A percentile compares a stretch with the other conserved stretches of the same genome.
phyloP scores from a whole-genome alignment of 192 early-diverging fungal genomes.

The Bifiguratus adelaidae region DNA sequence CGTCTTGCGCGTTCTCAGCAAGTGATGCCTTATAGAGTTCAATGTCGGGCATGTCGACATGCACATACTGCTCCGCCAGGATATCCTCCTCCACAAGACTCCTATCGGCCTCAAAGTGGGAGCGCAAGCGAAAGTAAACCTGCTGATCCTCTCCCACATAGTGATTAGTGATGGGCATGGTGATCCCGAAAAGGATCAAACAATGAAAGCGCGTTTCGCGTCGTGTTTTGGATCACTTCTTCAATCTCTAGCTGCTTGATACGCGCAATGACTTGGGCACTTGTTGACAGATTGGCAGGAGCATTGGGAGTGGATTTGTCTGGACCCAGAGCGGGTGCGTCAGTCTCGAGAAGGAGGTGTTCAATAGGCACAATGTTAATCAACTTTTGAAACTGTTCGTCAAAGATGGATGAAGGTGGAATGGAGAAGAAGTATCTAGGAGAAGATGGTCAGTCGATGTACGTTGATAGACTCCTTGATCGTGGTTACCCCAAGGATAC shows the following conservation, averaged over 20 bases:
- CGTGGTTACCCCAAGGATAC: background rate
- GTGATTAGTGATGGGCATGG: too few relatives aligned
- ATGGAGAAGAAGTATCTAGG: conserved; percentile 37
- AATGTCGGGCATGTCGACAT: too few relatives aligned
- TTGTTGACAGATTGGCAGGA: conserved; percentile 27
- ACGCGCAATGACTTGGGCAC: conserved; percentile 35
- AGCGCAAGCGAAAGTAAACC: too few relatives aligned
- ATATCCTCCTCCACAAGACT: too few relatives aligned
- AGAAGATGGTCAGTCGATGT: background rate
- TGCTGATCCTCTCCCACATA: too few relatives aligned
- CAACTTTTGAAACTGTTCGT: conserved; percentile 33
- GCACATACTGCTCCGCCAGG: too few relatives aligned
- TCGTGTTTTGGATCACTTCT: conserved; percentile 41
- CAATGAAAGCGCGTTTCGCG: too few relatives aligned
- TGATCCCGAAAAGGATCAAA: too few relatives aligned
- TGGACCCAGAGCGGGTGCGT: conserved; percentile 40
- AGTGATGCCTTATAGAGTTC: too few relatives aligned
- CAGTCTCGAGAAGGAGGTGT: conserved; percentile 41
- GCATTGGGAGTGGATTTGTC: conserved; percentile 36
- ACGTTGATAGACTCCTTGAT: background rate
- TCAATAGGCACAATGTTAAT: conserved; percentile 29
- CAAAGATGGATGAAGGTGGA: conserved; percentile 36
- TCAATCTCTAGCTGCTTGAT: conserved; percentile 31
- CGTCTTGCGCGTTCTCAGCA: too few relatives aligned
- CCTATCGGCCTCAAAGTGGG: too few relatives aligned